Conservation (phyloP, 106 monocot species). For the Posidonia australis region DNA sequence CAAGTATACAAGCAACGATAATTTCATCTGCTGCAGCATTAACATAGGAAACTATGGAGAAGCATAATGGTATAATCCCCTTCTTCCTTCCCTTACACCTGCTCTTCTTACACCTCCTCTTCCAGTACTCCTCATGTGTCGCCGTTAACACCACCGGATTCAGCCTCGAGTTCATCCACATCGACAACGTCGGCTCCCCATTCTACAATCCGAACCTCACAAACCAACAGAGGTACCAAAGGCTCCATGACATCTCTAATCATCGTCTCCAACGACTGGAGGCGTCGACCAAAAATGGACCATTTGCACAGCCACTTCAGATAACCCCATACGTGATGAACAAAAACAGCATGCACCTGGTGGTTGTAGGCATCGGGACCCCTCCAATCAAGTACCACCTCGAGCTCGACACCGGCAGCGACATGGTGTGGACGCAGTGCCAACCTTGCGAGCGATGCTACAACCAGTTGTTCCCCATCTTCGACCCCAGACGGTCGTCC, state of each 20-base stretch:
- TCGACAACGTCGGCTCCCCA: neutral
- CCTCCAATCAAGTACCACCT: neutral
- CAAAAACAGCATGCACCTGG: neutral
- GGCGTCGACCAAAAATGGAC: neutral
- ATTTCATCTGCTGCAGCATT: too few relatives aligned
- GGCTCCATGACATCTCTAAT: neutral
- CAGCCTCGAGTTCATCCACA: neutral
- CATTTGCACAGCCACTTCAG: neutral
- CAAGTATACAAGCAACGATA: too few relatives aligned
- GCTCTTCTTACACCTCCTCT: too few relatives aligned
- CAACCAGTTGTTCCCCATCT: neutral
- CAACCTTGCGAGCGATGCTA: neutral
- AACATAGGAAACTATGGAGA: too few relatives aligned
- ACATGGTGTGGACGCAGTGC: neutral
- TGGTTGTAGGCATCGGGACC: neutral
- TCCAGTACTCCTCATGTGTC: too few relatives aligned
- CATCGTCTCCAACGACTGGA: neutral
- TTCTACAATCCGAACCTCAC: neutral
- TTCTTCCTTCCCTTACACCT: too few relatives aligned
- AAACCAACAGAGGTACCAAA: neutral
- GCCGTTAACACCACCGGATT: neutral
- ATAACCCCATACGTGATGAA: neutral
- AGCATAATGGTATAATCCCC: too few relatives aligned
- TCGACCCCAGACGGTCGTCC: neutral
- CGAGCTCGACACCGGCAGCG: neutral